Base-by-base conservation (phyloP, 768 basidiomycete genomes). In the Mycena amicta region DNA sequence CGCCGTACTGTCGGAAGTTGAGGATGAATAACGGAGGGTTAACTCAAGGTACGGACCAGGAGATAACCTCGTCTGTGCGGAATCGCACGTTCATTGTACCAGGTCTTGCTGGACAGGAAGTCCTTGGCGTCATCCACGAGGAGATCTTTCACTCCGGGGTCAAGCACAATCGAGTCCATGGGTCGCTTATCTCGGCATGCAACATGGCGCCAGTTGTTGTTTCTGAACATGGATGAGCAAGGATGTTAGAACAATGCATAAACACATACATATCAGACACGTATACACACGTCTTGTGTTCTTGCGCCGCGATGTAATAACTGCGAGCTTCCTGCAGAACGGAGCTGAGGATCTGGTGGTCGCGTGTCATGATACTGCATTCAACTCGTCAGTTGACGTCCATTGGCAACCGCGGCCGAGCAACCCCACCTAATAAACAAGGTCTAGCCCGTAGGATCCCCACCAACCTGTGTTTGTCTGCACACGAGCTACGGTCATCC, bases 51-150 rank as follows among this genome's bases (percentile, higher is more conserved):
- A 64, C 68, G 43, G 52, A 63, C 58, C 16, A 89, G 75, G 27
- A 88, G 78, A 65, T 87, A 88, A 22, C 88, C 89, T 12, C 89
- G 77, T 18, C 86, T 82, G 68, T 83, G 88, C 0, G 87, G 88
- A 50, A 89, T 88, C 0, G 86, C 87, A 27, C 88, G 82, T 15
- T 82, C 80, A 1, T 75, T 63, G 56, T 89, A 90, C 87, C 88
- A 89, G 18, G 71, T 57, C 62, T 82, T 83, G 58, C 78, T 85
- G 5, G 60, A 57, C 22, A 90, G 69, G 59, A 90, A 90, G 55
- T 88, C 85, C 15, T 69, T 71, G 0, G 83, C 83, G 61, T 90
- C 89, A 3, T 80, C 73, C 3, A 89, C 59, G 1, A 90, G 65
- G n/a, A 78, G 67, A 3, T 87, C 82, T 41, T 80, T 78, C 23